These are phyloP conservation scores for Mixia osmundae DNA, from an alignment of 1,284 basidiomycete genomes.

Conservation along the genomic window DNA sequence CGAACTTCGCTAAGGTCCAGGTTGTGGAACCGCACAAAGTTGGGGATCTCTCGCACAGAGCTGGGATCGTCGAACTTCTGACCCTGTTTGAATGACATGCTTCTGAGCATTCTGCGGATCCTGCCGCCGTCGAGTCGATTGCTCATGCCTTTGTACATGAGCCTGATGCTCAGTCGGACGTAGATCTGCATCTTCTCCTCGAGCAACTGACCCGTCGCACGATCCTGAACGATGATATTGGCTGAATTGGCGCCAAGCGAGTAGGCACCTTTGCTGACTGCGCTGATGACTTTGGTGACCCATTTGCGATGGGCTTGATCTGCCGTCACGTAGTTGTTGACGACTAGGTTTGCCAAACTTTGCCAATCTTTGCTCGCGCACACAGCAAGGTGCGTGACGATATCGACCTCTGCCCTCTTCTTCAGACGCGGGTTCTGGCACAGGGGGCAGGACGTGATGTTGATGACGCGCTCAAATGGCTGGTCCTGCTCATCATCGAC, in stretches of 20 bases:
- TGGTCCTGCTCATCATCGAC: background rate
- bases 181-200: conserved; percentile 97
- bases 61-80: conserved; percentile 70
- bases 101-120: conserved; percentile 61
- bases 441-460: conserved; percentile 76
- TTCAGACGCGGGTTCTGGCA: conserved; percentile 70
- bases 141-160: conserved; percentile 56
- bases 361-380: conserved; percentile 88
- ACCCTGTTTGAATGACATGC: conserved; percentile 81
- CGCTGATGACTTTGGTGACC: conserved; percentile 57
- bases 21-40: conserved; percentile 76
- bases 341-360: conserved; percentile 62
- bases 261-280: conserved; percentile 49
- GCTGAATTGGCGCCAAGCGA: conserved; percentile 63
- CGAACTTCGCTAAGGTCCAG: conserved; percentile 59
- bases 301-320: conserved; percentile 92
- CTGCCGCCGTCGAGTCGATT: background rate
- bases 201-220: conserved; percentile 67
- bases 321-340: conserved; percentile 86
- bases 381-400: conserved; percentile 38
- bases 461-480: conserved; percentile 64
- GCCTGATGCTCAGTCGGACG: conserved; percentile 68
- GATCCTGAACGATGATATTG: conserved; percentile 87
- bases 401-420: conserved; percentile 51
- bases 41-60: conserved; percentile 57